Evolutionary conservation across 2,329 filamentous ascomycete species (phyloP).

Genomic region (Tolypocladium inflatum): DNA sequence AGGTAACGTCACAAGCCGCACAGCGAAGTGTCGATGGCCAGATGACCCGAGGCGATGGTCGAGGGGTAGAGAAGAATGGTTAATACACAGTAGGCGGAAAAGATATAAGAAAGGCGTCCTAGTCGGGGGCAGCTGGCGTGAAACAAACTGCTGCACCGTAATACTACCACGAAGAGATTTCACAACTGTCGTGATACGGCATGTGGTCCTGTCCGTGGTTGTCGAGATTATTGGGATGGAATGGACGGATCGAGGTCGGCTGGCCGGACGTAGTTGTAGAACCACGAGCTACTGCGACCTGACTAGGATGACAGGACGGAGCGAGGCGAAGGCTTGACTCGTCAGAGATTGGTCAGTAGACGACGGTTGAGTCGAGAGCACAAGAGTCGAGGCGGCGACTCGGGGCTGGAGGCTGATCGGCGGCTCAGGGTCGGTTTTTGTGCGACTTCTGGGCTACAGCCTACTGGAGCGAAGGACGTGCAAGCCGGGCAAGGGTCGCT

Average conservation of each 20-base stretch:
- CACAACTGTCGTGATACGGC: slow-evolving; percentile 37
- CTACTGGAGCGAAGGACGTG: slow-evolving; percentile 27
- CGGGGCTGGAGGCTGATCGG: slow-evolving; percentile 23
- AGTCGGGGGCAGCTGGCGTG: slow-evolving; percentile 29
- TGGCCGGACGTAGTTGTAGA: slow-evolving; percentile 29
- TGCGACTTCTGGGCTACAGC: slow-evolving; percentile 33
- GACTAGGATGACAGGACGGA: slow-evolving; percentile 7
- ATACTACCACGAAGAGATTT: slow-evolving; percentile 37
- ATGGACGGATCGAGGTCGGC: slow-evolving; percentile 18
- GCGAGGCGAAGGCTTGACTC: slow-evolving; percentile 2
- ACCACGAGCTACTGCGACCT: slow-evolving; percentile 19
- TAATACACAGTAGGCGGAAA: neutral
- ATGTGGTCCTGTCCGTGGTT: slow-evolving; percentile 37
- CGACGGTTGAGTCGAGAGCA: slow-evolving; percentile 16
- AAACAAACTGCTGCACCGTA: slow-evolving; percentile 43
- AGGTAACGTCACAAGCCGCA: neutral
- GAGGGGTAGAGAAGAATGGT: neutral
- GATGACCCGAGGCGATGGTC: neutral
- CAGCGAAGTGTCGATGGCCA: neutral
- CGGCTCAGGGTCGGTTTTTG: slow-evolving; percentile 38
- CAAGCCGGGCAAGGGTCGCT: slow-evolving; percentile 32
- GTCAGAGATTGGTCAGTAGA: slow-evolving; percentile 9
- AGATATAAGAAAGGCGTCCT: slow-evolving; percentile 2
- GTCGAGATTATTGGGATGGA: slow-evolving; percentile 23
- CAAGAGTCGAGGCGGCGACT: slow-evolving; percentile 14